Conservation (phyloP, 306 rosid genomes). For the Adenanthera pavonina region DNA sequence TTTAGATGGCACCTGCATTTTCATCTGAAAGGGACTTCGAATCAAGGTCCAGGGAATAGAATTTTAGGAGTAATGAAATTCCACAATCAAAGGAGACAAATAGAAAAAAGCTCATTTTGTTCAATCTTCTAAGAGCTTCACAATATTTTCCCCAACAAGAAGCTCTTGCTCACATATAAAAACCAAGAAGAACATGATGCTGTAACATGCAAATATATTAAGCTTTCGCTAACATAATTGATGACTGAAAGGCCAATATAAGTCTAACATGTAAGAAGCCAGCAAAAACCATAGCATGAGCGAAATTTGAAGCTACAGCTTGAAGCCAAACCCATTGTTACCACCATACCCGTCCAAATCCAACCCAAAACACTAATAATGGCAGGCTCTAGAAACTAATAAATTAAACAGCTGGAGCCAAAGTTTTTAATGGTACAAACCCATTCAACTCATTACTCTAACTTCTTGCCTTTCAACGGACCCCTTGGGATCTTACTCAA, state of each 20-base stretch:
- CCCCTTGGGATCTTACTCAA: conserved; percentile 67
- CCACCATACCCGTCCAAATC: conserved; percentile 43
- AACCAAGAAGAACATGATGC: background rate
- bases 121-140: background rate
- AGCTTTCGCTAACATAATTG: conserved; percentile 26
- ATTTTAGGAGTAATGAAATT: background rate
- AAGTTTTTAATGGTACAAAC: conserved; percentile 21
- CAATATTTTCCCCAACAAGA: background rate
- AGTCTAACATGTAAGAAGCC: conserved; percentile 35
- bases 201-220: conserved; percentile 7
- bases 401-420: conserved; percentile 24
- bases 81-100: background rate
- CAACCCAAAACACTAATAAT: conserved; percentile 42
- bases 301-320: conserved; percentile 41
- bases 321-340: conserved; percentile 27
- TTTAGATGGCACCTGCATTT: too few species aligned
- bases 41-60: background rate
- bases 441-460: conserved; percentile 45
- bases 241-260: conserved; percentile 24
- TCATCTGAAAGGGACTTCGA: background rate
- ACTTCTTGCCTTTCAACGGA: conserved; percentile 64
- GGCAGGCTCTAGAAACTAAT: conserved; percentile 29
- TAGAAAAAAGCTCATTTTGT: background rate
- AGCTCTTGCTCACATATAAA: background rate
- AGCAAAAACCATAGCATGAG: conserved; percentile 43